Percentiles rank a stretch among this genome's conserved stretches.
Conservation (phyloP, 768 basidiomycete species). For the Calocera viscosa region DNA sequence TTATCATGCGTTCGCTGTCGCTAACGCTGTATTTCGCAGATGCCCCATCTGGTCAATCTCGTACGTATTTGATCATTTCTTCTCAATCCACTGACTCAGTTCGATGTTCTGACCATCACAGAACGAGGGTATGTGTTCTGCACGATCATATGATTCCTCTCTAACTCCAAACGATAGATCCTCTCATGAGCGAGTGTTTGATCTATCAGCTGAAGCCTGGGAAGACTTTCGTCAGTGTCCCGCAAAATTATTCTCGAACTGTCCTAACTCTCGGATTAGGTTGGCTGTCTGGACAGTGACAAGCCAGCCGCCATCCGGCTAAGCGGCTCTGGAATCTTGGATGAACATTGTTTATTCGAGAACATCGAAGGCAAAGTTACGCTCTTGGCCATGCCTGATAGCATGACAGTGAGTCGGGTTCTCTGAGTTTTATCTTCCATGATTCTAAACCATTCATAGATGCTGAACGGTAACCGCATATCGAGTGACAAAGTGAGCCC, state of each 20-base stretch:
- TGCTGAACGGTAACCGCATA: conserved; percentile 88
- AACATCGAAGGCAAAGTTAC: conserved; percentile 75
- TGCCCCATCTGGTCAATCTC: conserved; percentile 86
- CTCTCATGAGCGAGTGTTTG: conserved; percentile 90
- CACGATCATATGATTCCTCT: conserved; percentile 1
- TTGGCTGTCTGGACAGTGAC: conserved; percentile 77
- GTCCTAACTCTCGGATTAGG: conserved; percentile 31
- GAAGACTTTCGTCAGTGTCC: conserved; percentile 49
- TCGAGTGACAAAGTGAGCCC: conserved; percentile 54
- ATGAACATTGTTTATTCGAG: conserved; percentile 88
- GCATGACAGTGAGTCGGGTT: conserved; percentile 57
- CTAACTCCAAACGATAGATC: conserved; percentile 40
- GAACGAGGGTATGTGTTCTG: conserved; percentile 51
- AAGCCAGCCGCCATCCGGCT: conserved; percentile 78
- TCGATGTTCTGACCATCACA: conserved; percentile 22
- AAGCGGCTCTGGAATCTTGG: conserved; percentile 80
- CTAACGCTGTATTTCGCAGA: conserved; percentile 34
- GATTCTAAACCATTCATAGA: conserved; percentile 33
- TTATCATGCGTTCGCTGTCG: neutral
- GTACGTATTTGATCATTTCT: conserved; percentile 26
- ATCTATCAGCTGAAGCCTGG: conserved; percentile 87
- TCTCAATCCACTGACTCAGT: neutral
- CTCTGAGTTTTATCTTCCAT: neutral
- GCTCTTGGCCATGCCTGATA: conserved; percentile 63
- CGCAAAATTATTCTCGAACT: neutral